These are phyloP conservation scores for Fusarium chlamydosporum DNA, from an alignment of 2,329 filamentous ascomycete species.

Conservation along the genomic window DNA sequence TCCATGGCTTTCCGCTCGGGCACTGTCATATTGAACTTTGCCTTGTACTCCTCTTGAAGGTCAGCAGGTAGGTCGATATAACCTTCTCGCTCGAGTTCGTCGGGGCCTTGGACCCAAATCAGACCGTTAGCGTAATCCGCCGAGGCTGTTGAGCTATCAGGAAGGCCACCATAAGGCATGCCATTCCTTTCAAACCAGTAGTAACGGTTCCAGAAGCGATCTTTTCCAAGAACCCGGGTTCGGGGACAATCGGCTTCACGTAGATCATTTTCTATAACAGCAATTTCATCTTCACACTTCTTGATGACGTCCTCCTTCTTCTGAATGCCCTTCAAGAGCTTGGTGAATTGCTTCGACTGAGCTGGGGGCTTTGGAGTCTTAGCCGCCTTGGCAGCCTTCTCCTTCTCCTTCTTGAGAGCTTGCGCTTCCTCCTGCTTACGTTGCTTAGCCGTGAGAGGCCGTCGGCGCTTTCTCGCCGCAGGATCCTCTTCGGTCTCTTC, in stretches of 20 bases:
- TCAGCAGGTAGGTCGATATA: constrained; percentile 84
- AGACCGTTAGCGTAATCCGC: constrained; percentile 94
- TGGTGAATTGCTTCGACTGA: constrained; percentile 89
- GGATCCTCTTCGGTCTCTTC: constrained; percentile 83
- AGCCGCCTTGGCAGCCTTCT: constrained; percentile 74
- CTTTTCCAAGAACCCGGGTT: constrained; percentile 89
- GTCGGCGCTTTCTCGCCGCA: constrained; percentile 66
- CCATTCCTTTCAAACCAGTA: constrained; percentile 99
- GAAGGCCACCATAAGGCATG: constrained; percentile 93
- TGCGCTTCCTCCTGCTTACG: constrained; percentile 84
- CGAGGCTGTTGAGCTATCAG: constrained; percentile 86
- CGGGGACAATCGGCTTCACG: constrained; percentile 94
- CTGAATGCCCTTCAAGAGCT: constrained; percentile 88
- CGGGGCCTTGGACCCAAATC: constrained; percentile 96
- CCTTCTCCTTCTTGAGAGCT: constrained; percentile 70
- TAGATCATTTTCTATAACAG: constrained; percentile 88
- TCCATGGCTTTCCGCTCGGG: constrained; percentile 87
- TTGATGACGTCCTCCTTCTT: constrained; percentile 86
- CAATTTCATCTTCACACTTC: constrained; percentile 87
- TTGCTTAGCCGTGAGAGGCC: constrained; percentile 73
- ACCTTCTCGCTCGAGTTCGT: constrained; percentile 86
- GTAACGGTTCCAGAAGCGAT: constrained; percentile 98
- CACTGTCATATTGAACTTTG: constrained; percentile 84
- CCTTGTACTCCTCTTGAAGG: constrained; percentile 80
- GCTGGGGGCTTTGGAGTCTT: constrained; percentile 76